These are phyloP conservation scores for Poronia punctata DNA, from an alignment of 495 filamentous ascomycete genomes.

Conservation along the genomic window DNA sequence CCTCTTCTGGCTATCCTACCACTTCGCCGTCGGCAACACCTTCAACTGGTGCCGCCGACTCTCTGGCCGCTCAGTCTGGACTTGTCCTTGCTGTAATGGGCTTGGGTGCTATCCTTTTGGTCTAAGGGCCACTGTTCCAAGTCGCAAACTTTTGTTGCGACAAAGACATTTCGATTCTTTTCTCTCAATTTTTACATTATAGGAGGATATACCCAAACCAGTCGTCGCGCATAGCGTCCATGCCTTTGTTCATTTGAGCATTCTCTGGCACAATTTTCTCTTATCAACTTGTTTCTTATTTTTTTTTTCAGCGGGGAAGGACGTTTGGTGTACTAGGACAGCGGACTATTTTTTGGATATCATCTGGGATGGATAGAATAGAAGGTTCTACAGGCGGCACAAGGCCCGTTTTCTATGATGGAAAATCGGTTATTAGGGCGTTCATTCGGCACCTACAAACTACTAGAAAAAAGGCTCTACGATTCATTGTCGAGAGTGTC, in stretches of 20 bases:
- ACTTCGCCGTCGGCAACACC: slow-evolving; percentile 13
- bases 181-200: too few species aligned
- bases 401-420: too few species aligned
- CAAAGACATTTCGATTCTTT: slow-evolving; percentile 11
- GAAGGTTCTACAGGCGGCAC: slow-evolving; percentile 1
- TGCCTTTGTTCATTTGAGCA: too few species aligned
- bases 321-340: slow-evolving; percentile 15
- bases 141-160: not conserved
- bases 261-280: too few species aligned
- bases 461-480: not conserved
- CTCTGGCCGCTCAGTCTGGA: slow-evolving; percentile 32
- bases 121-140: slow-evolving; percentile 17
- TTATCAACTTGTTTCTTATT: slow-evolving; percentile 17
- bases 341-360: slow-evolving; percentile 11
- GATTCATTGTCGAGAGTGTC: not conserved
- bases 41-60: slow-evolving; percentile 26
- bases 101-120: slow-evolving; percentile 35
- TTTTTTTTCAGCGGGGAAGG: slow-evolving; percentile 17
- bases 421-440: not conserved
- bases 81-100: slow-evolving; percentile 36
- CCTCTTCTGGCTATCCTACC: slow-evolving; percentile 12
- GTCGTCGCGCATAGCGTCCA: too few species aligned
- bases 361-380: slow-evolving; percentile 13
- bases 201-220: too few species aligned
- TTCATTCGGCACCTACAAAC: not conserved